phyloP scores from a whole-genome alignment of 73 alveolate genomes.

The Stentor coeruleus region DNA sequence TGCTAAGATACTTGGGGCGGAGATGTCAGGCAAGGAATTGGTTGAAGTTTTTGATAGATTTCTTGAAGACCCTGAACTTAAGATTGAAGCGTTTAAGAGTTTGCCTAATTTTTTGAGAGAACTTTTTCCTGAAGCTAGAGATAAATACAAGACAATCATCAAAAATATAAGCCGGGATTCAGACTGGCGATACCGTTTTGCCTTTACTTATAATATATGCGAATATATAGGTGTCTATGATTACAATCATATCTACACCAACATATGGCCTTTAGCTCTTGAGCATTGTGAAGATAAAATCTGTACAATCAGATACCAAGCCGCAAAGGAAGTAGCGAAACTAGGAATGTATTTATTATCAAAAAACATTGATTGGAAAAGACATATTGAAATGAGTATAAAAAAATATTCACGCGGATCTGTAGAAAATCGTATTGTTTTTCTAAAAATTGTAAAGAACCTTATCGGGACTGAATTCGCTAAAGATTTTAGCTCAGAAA shows the following conservation, averaged over 20 bases:
- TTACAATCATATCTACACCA: neutral
- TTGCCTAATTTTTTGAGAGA: neutral
- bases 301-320: neutral
- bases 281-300: neutral
- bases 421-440: neutral
- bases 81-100: neutral
- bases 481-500: neutral
- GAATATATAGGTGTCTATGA: neutral
- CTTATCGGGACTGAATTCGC: neutral
- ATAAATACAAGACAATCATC: no score
- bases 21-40: neutral
- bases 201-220: neutral
- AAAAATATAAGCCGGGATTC: neutral
- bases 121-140: neutral
- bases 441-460: neutral
- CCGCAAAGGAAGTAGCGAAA: neutral
- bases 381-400: neutral
- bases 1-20: slow-evolving; percentile 17
- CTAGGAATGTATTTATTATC: neutral
- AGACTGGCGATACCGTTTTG: neutral
- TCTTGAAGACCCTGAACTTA: neutral
- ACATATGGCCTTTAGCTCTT: neutral
- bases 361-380: no score
- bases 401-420: neutral
- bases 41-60: neutral